Percentiles rank a stretch among this genome's conserved stretches.
Conservation (phyloP, 257 asterid species). For the Solanum ossicruentum region DNA sequence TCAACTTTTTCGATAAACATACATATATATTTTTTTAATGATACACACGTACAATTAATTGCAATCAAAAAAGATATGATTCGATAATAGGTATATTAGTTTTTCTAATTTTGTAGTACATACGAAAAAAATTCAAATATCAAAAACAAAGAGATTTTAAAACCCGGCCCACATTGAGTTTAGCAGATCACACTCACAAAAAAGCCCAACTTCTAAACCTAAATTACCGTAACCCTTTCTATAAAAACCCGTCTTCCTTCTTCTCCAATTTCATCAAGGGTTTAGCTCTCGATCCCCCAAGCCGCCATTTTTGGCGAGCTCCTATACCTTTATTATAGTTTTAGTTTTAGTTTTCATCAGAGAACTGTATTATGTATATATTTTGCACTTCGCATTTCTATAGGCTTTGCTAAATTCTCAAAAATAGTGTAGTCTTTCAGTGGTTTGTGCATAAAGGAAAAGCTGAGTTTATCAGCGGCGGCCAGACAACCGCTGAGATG, state of each 20-base stretch:
- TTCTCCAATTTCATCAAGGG: neutral
- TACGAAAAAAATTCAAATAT: too few species aligned
- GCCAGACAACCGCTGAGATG: conserved; percentile 24
- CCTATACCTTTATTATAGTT: neutral
- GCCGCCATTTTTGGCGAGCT: too few species aligned
- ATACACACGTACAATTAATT: too few species aligned
- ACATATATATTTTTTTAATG: too few species aligned
- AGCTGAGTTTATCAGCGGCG: conserved; percentile 14
- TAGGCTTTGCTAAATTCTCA: neutral
- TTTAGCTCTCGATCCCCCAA: neutral
- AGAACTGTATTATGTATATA: neutral
- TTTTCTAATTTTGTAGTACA: too few species aligned
- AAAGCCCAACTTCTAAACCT: neutral
- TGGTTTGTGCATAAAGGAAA: neutral
- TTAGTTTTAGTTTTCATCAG: neutral
- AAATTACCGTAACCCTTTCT: neutral
- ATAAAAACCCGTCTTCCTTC: neutral
- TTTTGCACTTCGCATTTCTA: neutral
- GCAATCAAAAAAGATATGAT: too few species aligned
- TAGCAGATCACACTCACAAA: neutral
- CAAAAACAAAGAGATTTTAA: too few species aligned
- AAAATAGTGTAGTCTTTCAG: neutral
- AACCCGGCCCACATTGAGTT: neutral
- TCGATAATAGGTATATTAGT: too few species aligned
- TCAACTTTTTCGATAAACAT: too few species aligned